Evolutionary conservation across 306 rosid species (phyloP), one percentile per base, ranked within the genome.

Genomic region (Malus sieversii): DNA sequence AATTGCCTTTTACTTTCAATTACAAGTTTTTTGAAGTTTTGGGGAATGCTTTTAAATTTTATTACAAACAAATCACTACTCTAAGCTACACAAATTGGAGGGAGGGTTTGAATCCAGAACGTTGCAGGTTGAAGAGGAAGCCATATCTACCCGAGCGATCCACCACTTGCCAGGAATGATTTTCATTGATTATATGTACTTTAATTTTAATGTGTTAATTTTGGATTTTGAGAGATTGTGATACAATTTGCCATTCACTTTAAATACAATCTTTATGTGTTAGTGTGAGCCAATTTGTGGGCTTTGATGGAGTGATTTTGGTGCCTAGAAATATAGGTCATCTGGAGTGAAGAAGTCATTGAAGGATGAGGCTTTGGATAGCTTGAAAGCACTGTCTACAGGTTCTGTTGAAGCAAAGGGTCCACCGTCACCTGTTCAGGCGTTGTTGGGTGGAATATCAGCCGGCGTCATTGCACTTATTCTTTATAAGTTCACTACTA

Each of bases 311-410:
- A 80, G 70, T 48, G 62, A 72, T 25, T 81, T 75, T 78, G 83
- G 79, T 82, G 85, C 77, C 51, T 78, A 95, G 99, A 84, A 95
- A 95, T 88, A 88, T 75, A 95, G 99, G 78, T 95, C 99, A 70
- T 75, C 85, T 44, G 99, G 93, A 78, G 91, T 67, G 75, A 87
- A 84, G 74, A 87, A 87, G 75, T 84, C 99, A 6, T 5, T 89
- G 68, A 80, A 90, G 82, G 97, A 92, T 61, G 97, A 92, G 82
- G 99, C 97, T 65, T 66, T 92, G 76, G 93, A 92, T 33, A 88
- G 81, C 82, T 83, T 95, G 83, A 95, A 86, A 82, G 90, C 87
- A 75, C 55, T 95, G 66, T 81, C 91, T 42, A 77, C 99, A 67
- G 75, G 82, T 77, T 67, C 96, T 40, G 73, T 92, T 64, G 85